Evolutionary conservation across 805 yeast species (phyloP), one percentile per base, ranked within the genome.

Genomic region (Wickerhamomyces pijperi): DNA sequence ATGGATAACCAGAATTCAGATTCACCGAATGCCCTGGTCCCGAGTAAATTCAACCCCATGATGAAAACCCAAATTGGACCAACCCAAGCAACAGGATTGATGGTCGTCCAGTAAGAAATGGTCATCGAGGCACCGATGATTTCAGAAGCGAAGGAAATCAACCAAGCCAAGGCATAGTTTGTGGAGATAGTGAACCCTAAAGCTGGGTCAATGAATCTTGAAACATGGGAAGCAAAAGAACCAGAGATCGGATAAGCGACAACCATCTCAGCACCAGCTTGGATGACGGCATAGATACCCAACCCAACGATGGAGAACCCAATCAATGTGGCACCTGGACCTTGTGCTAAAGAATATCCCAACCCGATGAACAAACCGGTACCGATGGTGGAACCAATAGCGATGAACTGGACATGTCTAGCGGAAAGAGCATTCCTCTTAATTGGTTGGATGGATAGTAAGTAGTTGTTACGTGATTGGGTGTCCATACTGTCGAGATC

Each of bases 381-480:
- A 58, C 87, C 86, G 42, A 79, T 72, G 38, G 79, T 70, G 53
- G 84, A 83, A 45, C 83, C 86, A 43, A 79, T 70, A 34, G 85
- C 79, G 43, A 79, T 70, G 72, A 78, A 74, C 46, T 77, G 77
- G 46, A 78, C 54, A 50, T 77, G 83, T 58, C 82, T 67, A 23
- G 67, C 60, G 50, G 74, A 74, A 51, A 76, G 58, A 9, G 70
- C 61, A 28, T 32, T 40, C 17, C 35, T 42, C 18, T 42, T 50
- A 23, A 50, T 28, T 1, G 55, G 55, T 19, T 50, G 55, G 78
- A 84, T 32, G 3, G 55, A 43, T 9, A 55, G 43, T 29, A 53
- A 47, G 41, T 47, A 50, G 36, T 55, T 54, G 34, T 49, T 46
- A 38, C 48, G 48, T 31, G 50, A 48, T 8, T 48, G 42, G 9